Evolutionary conservation across 768 basidiomycete genomes (phyloP), one percentile per base, ranked within the genome.

Genomic region (Zangia roseola): DNA sequence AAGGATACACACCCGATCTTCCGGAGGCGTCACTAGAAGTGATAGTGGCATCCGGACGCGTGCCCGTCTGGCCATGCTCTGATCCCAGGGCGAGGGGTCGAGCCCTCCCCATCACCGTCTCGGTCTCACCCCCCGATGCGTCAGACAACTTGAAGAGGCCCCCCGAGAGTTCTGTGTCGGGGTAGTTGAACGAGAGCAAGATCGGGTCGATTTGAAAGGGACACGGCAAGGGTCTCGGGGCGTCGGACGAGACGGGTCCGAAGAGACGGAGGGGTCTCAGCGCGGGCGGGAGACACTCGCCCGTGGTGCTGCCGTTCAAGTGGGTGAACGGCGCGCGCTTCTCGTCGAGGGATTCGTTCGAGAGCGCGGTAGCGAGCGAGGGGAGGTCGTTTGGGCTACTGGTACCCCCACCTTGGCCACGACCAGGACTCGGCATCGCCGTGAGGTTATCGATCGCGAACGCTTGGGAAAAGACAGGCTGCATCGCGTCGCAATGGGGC

Each of bases 131-230:
- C n/a, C n/a, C n/a, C n/a, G n/a, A n/a, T n/a, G n/a, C n/a, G 31
- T 31, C 31, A 16, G 14, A 14, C 31, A 31, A n/a, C n/a, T n/a
- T n/a, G n/a, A n/a, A 31, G 31, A 31, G 30, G 31, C 31, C 31
- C 31, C 31, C 31, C 16, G 31, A 31, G 14, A 31, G 31, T 6
- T 14, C 14, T 31, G 31, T 31, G 1, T 47, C 55, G 0, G 54
- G 40, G 17, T 66, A 52, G 33, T 37, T 21, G 23, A 53, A 46
- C 19, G 55, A 48, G 36, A 69, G 56, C 26, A 69, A 14, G 12
- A 40, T 25, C 24, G 65, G 68, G 17, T 67, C 68, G 34, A 67
- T 68, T 39, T 61, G 61, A 24, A 61, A 38, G 10, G 45, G 39
- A 13, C 45, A 21, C 10, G 43, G n/a, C 3, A 48, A 10, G n/a